Conservation (phyloP, 75 land plant species). For the Azolla pinnata region DNA sequence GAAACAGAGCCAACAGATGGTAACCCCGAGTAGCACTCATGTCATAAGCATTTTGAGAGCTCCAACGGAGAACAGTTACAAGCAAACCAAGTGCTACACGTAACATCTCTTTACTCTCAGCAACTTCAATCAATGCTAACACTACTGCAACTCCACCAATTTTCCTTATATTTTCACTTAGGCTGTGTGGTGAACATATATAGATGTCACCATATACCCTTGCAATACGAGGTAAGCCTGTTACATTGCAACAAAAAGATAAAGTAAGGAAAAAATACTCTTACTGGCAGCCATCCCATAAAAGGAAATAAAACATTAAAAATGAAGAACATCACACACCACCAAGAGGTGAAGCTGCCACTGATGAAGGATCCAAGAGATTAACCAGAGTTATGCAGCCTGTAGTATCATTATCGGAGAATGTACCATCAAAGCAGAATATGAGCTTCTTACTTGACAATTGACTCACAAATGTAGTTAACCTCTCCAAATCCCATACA, state of each 20-base stretch:
- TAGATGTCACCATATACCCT: slow-evolving; percentile 75
- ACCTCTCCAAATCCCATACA: slow-evolving; percentile 93
- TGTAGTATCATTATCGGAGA: slow-evolving; percentile 45
- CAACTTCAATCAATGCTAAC: slow-evolving; percentile 83
- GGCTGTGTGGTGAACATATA: slow-evolving; percentile 67
- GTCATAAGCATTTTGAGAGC: slow-evolving; percentile 74
- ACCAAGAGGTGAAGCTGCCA: slow-evolving; percentile 97
- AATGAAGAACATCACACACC: slow-evolving; percentile 35
- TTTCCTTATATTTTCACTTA: slow-evolving; percentile 74
- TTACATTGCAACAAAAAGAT: too few relatives aligned
- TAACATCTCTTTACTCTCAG: slow-evolving; percentile 83
- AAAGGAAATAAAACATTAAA: too few relatives aligned
- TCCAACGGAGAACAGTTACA: slow-evolving; percentile 72
- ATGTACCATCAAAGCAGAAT: slow-evolving; percentile 97
- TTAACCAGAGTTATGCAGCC: slow-evolving; percentile 64
- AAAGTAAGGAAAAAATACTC: neutral
- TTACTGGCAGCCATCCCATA: too few relatives aligned
- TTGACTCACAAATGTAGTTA: slow-evolving; percentile 52
- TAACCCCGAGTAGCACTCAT: slow-evolving; percentile 87
- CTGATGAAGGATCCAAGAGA: slow-evolving; percentile 87
- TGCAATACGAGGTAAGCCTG: slow-evolving; percentile 93
- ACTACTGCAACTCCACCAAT: slow-evolving; percentile 89
- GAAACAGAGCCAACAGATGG: slow-evolving; percentile 87
- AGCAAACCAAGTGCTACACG: slow-evolving; percentile 76
- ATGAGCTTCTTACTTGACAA: slow-evolving; percentile 85